Conservation (phyloP, 306 rosid species). For the Mimosa pudica region DNA sequence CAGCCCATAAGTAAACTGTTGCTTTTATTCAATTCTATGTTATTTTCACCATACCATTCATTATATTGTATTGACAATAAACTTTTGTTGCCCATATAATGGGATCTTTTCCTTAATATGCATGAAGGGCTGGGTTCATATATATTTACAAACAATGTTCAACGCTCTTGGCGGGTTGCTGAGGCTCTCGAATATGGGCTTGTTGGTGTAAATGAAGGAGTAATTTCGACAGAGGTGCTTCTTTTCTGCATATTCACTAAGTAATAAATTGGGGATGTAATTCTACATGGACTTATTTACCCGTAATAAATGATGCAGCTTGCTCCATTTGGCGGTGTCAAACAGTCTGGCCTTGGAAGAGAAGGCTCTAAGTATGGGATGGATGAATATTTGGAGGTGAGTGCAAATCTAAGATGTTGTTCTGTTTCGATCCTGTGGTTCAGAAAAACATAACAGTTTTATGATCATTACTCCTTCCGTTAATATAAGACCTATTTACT, state of each 20-base stretch:
- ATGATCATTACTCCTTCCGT: background rate
- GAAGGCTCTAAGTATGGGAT: slow-evolving; percentile 98
- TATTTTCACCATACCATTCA: slow-evolving; percentile 10
- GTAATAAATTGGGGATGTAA: slow-evolving; percentile 4
- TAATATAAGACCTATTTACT: no score
- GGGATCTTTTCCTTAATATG: slow-evolving; percentile 18
- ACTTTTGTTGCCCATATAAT: slow-evolving; percentile 18
- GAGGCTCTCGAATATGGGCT: slow-evolving; percentile 97
- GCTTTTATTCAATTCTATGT: background rate
- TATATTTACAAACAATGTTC: slow-evolving; percentile 79
- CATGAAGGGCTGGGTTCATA: slow-evolving; percentile 89
- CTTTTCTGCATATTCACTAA: slow-evolving; percentile 29
- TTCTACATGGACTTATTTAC: slow-evolving; percentile 21
- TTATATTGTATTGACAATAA: slow-evolving; percentile 20
- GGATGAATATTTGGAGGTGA: slow-evolving; percentile 95
- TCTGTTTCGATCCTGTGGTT: background rate
- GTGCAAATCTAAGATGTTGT: slow-evolving; percentile 12
- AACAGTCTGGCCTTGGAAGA: slow-evolving; percentile 97
- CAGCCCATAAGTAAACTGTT: background rate
- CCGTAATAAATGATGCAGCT: slow-evolving; percentile 56
- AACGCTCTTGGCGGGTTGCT: slow-evolving; percentile 93
- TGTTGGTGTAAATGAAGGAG: slow-evolving; percentile 93
- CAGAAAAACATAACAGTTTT: slow-evolving; percentile 5
- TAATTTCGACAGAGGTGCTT: slow-evolving; percentile 89
- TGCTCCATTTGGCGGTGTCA: slow-evolving; percentile 97